Conservation (phyloP, 2,329 filamentous ascomycete species). For the Xylariaceae sp. region DNA sequence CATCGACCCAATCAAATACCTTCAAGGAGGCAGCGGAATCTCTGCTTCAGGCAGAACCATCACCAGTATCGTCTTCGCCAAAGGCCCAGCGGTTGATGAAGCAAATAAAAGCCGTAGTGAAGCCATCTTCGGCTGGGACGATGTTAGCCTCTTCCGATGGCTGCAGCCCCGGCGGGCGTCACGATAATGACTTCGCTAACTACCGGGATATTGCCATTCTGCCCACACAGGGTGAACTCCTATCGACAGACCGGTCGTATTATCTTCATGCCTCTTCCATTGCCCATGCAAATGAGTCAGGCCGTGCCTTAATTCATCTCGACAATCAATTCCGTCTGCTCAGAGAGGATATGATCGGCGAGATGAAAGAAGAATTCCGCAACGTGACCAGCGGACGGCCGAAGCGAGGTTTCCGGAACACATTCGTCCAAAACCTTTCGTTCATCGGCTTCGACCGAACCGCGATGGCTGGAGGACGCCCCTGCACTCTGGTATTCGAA, state of each 20-base stretch:
- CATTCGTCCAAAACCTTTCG: slow-evolving; percentile 29
- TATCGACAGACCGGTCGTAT: slow-evolving; percentile 49
- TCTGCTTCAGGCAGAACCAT: neutral
- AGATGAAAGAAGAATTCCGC: slow-evolving; percentile 56
- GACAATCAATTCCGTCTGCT: slow-evolving; percentile 71
- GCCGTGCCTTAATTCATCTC: slow-evolving; percentile 49
- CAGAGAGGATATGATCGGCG: slow-evolving; percentile 65
- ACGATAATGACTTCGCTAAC: slow-evolving; percentile 67
- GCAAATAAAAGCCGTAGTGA: neutral
- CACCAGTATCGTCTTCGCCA: neutral
- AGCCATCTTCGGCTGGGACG: neutral
- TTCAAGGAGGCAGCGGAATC: slow-evolving; percentile 6
- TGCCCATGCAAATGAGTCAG: slow-evolving; percentile 33
- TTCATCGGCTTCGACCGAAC: slow-evolving; percentile 38
- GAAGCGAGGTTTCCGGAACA: slow-evolving; percentile 29
- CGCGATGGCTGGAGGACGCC: slow-evolving; percentile 28
- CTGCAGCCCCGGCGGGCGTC: slow-evolving; percentile 30
- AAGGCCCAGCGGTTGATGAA: neutral
- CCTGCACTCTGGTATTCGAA: slow-evolving; percentile 40
- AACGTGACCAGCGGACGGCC: slow-evolving; percentile 41
- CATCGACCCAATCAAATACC: neutral
- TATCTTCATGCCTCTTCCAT: slow-evolving; percentile 52
- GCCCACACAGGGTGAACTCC: slow-evolving; percentile 63
- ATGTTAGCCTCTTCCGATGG: neutral
- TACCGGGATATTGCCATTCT: slow-evolving; percentile 59